phyloP scores from a whole-genome alignment of 148 eudicot species.

The Rhododendron molle region DNA sequence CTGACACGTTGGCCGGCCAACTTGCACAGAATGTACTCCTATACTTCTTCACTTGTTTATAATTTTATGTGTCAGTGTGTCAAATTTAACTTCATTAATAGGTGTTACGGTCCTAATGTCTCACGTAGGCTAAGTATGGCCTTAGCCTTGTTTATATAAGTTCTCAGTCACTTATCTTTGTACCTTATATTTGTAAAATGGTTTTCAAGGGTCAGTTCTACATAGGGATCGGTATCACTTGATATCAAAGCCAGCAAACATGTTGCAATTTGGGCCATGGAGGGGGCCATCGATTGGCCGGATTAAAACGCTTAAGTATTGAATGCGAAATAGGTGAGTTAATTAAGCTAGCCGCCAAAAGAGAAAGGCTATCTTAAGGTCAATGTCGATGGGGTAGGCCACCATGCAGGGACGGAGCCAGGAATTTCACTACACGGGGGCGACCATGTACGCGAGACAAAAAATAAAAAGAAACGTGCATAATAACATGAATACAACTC shows the following conservation, averaged over 20 bases:
- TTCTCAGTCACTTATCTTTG: neutral
- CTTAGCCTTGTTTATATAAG: neutral
- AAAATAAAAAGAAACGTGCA: too few species aligned
- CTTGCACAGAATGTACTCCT: neutral
- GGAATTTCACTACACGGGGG: too few species aligned
- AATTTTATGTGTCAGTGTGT: neutral
- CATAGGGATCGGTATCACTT: neutral
- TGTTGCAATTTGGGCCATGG: neutral
- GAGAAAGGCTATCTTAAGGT: neutral
- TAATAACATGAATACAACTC: too few species aligned
- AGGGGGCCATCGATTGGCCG: neutral
- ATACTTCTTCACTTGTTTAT: neutral
- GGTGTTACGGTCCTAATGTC: neutral
- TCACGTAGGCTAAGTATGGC: neutral
- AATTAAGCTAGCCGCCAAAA: neutral
- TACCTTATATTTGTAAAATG: neutral
- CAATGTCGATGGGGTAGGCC: neutral
- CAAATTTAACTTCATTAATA: neutral
- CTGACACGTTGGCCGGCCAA: neutral
- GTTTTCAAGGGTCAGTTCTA: neutral
- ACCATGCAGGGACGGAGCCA: neutral
- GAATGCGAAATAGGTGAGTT: neutral
- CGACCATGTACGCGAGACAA: too few species aligned
- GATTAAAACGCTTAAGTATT: neutral
- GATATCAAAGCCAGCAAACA: neutral